Evolutionary conservation across 2,329 filamentous ascomycete species (phyloP).

Genomic region (Talaromyces rugulosus): DNA sequence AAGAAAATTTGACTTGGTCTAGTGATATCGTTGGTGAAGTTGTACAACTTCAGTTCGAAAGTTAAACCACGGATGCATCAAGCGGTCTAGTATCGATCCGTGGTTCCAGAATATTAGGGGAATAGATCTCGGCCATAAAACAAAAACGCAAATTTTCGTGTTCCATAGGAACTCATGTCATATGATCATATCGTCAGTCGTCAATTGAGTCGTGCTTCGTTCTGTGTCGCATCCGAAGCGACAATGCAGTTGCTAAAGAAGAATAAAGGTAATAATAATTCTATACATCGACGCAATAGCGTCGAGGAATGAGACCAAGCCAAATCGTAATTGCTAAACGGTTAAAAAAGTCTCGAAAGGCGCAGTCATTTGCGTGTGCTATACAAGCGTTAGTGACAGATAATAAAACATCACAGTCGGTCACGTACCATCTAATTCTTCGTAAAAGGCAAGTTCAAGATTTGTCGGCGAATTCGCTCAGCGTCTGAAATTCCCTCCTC

Average conservation of each 20-base stretch:
- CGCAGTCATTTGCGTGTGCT: constrained; percentile 2
- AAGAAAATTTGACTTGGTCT: constrained; percentile 6
- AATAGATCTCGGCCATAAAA: constrained; percentile 11
- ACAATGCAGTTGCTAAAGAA: constrained; percentile 8
- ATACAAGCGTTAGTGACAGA: constrained; percentile 1
- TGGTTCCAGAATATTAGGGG: constrained; percentile 2
- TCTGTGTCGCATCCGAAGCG: constrained; percentile 13
- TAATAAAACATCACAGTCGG: not conserved
- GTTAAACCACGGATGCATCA: not conserved
- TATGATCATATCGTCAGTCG: constrained; percentile 28
- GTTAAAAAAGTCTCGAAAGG: not conserved
- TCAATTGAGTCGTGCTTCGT: constrained; percentile 20
- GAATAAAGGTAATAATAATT: constrained; percentile 5
- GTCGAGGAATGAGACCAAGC: not conserved
- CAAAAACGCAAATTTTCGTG: constrained; percentile 15
- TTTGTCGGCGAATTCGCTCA: constrained; percentile 36
- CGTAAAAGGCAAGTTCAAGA: constrained; percentile 32
- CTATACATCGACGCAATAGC: constrained; percentile 12
- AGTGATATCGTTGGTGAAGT: constrained; percentile 2
- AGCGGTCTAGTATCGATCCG: not conserved
- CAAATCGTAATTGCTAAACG: not conserved
- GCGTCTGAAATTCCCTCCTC: constrained; percentile 35
- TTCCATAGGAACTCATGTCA: constrained; percentile 14
- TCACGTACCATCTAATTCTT: constrained; percentile 15
- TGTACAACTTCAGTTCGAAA: constrained; percentile 3